Evolutionary conservation across 2,329 filamentous ascomycete species (phyloP).

Genomic region (Aspergillus brunneoviolaceus): DNA sequence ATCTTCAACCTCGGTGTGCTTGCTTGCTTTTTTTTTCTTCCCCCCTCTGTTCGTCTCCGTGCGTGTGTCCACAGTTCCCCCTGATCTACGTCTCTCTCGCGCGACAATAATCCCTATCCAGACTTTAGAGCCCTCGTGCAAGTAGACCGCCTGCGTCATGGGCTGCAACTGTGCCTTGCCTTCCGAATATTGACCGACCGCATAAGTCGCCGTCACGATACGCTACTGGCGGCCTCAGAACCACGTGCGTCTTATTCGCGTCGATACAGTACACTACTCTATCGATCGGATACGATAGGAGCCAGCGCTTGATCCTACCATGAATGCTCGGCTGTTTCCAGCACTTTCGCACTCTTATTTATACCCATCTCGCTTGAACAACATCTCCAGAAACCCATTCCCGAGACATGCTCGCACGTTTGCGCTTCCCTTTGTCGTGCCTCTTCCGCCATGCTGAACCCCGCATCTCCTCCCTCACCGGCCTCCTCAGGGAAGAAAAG

Average conservation of each 20-base stretch:
- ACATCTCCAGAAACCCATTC: constrained; percentile 22
- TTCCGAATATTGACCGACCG: constrained; percentile 15
- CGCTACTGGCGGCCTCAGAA: not conserved
- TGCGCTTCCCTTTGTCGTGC: constrained; percentile 24
- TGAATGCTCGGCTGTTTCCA: constrained; percentile 29
- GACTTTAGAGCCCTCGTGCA: constrained; percentile 4
- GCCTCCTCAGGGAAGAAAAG: constrained; percentile 39
- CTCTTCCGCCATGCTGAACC: constrained; percentile 36
- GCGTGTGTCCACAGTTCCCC: constrained; percentile 4
- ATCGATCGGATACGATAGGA: constrained; percentile 2
- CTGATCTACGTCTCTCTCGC: not conserved
- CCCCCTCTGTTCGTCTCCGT: not conserved
- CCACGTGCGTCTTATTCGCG: not conserved
- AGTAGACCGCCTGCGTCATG: constrained; percentile 20
- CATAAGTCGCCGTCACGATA: not conserved
- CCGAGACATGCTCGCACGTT: constrained; percentile 34
- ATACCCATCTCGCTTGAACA: constrained; percentile 12
- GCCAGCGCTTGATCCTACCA: constrained; percentile 26
- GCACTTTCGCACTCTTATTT: constrained; percentile 14
- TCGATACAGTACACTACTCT: not conserved
- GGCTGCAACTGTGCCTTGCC: constrained; percentile 19
- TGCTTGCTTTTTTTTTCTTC: constrained; percentile 10
- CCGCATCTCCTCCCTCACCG: constrained; percentile 31
- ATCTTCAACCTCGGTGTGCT: constrained; percentile 13
- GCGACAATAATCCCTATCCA: not conserved